phyloP scores from a whole-genome alignment of 78 protist species.

The Emiliania huxleyi region DNA sequence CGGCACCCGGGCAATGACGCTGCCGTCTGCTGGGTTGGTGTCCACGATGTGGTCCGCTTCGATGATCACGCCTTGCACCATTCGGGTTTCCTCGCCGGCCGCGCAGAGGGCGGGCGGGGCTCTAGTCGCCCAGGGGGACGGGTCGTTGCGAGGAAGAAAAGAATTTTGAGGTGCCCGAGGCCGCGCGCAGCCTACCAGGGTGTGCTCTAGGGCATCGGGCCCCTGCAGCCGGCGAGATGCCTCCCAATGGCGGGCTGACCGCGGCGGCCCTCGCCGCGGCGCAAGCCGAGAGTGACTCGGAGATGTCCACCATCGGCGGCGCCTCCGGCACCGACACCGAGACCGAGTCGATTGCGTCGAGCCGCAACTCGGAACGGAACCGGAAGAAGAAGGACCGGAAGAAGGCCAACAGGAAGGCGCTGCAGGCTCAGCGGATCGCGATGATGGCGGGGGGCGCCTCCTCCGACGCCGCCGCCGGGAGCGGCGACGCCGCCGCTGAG shows the following conservation, averaged over 20 bases:
- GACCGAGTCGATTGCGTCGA: not conserved
- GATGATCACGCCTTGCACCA: not conserved
- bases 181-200: too few relatives aligned
- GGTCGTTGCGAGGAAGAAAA: too few relatives aligned
- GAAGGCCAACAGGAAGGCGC: not conserved
- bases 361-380: not conserved
- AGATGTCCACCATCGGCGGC: not conserved
- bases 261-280: too few relatives aligned
- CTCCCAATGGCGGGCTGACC: too few relatives aligned
- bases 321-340: not conserved
- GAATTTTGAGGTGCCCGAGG: too few relatives aligned
- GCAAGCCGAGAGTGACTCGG: not conserved
- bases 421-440: not conserved
- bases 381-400: not conserved
- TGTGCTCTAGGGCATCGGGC: too few relatives aligned
- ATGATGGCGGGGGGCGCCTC: not conserved
- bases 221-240: too few relatives aligned
- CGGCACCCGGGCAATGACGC: not conserved
- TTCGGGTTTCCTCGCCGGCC: too few relatives aligned
- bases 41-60: not conserved
- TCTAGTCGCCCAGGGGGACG: too few relatives aligned
- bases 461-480: too few relatives aligned
- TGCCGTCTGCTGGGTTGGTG: not conserved
- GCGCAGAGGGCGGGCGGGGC: too few relatives aligned
- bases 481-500: too few relatives aligned